A percentile compares a stretch with the other conserved stretches of the same genome.
These are phyloP conservation scores for Coprinellus micaceus DNA, from an alignment of 768 basidiomycete species.

Conservation along the genomic window DNA sequence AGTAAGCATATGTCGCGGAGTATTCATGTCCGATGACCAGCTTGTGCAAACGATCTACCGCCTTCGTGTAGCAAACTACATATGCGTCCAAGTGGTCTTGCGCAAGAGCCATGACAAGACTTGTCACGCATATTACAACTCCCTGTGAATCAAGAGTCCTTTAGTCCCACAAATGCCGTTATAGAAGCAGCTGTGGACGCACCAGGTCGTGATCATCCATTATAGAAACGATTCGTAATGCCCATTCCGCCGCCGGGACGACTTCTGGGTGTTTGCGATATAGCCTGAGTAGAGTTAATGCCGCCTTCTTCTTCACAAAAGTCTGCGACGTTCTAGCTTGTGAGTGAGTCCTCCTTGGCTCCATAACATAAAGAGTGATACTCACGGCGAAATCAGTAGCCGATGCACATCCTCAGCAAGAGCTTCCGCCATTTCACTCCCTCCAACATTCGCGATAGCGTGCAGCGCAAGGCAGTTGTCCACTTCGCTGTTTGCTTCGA, in stretches of 20 bases:
- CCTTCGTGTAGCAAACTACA: slow-evolving; percentile 90
- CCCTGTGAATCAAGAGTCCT: slow-evolving; percentile 48
- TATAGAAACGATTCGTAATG: slow-evolving; percentile 86
- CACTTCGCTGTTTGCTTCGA: slow-evolving; percentile 91
- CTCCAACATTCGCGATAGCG: slow-evolving; percentile 97
- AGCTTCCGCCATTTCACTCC: slow-evolving; percentile 97
- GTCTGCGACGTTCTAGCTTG: slow-evolving; percentile 77
- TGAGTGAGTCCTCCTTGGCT: slow-evolving; percentile 6
- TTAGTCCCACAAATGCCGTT: too few relatives aligned
- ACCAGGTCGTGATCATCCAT: slow-evolving; percentile 94
- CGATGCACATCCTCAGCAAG: slow-evolving; percentile 92
- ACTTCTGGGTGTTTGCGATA: slow-evolving; percentile 97
- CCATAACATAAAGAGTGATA: slow-evolving; percentile 19
- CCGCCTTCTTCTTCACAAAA: slow-evolving; percentile 99
- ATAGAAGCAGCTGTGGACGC: slow-evolving; percentile 6
- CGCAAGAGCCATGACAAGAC: slow-evolving; percentile 88
- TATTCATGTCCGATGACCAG: slow-evolving; percentile 91
- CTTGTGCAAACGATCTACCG: slow-evolving; percentile 88
- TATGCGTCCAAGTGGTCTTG: slow-evolving; percentile 91
- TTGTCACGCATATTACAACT: slow-evolving; percentile 91
- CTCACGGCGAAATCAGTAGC: slow-evolving; percentile 87
- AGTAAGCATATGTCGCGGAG: slow-evolving; percentile 87
- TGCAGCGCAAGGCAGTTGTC: slow-evolving; percentile 96
- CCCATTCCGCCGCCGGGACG: slow-evolving; percentile 93
- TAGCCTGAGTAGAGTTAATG: slow-evolving; percentile 84